Evolutionary conservation across 192 early-diverging fungal species (phyloP), one percentile per base, ranked within the genome.

Genomic region (Geosiphon pyriformis): DNA sequence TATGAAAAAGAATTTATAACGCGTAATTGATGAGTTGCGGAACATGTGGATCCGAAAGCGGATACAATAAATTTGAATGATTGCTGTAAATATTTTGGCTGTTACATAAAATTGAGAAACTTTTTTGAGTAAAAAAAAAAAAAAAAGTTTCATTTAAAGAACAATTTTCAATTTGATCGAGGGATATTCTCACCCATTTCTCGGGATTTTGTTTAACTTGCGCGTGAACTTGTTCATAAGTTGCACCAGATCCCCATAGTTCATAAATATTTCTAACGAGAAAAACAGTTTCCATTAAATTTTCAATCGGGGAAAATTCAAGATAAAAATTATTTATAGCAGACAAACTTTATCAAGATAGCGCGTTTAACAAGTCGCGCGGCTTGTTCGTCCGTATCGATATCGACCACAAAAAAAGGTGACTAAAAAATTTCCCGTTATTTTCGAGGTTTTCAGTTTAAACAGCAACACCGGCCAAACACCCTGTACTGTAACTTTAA

Each of bases 1-100:
- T 90, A 99, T 4, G 88, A 73, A 65, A 96, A 94, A 0, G 79
- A 78, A 53, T 99, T 82, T 47, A 99, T 97, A 25, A 90, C 79
- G 0, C 74, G 76, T 0, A 94, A 67, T 73, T 96, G 91, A 61
- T 92, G 81, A 42, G 83, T 70, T n/a, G 81, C 75, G 27, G 86
- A 71, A 58, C 90, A 82, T 31, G 92, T 90, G 27, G 74, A 72
- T 54, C 90, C 90, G 71, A 92, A 97, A 10, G 83, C 82, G 4
- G 85, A 80, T 3, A 96, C 87, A 0, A 69, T 75, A 61, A 92
- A 92, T 71, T 88, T 87, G 78, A 94, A 94, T 11, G 89, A 84
- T 2, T 67, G 66, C 10, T 75, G 18, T 35, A 73, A 79, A 72
- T 83, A 88, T 15, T 82, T 76, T 33, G 6, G 7, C 35, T 26